A percentile compares a stretch with the other conserved stretches of the same genome.
Evolutionary conservation across 2,329 filamentous ascomycete species (phyloP).

Genomic region (Didymella lethalis): DNA sequence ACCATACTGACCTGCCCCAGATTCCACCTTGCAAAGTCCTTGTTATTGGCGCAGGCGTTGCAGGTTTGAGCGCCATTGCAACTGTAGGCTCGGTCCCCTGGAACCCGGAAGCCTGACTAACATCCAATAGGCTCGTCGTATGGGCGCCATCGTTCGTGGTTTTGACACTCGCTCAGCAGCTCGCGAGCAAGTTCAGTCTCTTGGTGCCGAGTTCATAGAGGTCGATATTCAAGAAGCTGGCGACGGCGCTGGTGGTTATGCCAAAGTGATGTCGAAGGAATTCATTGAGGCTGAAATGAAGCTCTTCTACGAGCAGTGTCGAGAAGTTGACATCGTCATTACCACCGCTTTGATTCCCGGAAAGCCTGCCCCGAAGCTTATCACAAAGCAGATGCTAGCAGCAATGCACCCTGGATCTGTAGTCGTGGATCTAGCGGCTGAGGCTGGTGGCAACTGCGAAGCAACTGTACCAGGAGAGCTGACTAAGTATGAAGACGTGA

Average conservation of each 20-base stretch:
- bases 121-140: constrained; percentile 68
- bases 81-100: constrained; percentile 60
- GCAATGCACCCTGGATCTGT: constrained; percentile 92
- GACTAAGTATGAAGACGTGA: constrained; percentile 76
- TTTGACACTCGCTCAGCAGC: constrained; percentile 92
- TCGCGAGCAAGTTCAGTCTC: constrained; percentile 86
- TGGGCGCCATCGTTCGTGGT: constrained; percentile 88
- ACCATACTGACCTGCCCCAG: constrained; percentile 53
- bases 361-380: constrained; percentile 80
- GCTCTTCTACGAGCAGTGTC: constrained; percentile 84
- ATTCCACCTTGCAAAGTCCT: constrained; percentile 91
- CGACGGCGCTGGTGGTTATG: constrained; percentile 83
- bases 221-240: constrained; percentile 87
- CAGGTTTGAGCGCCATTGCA: constrained; percentile 86
- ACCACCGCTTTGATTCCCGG: constrained; percentile 93
- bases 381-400: constrained; percentile 77
- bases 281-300: constrained; percentile 95
- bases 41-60: constrained; percentile 89
- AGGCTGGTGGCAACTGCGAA: constrained; percentile 88
- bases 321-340: constrained; percentile 90
- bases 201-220: constrained; percentile 89
- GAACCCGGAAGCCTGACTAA: not conserved
- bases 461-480: constrained; percentile 78
- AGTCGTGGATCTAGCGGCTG: constrained; percentile 85
- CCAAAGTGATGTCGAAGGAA: constrained; percentile 93